A percentile compares a stretch with the other conserved stretches of the same genome.
Conservation (phyloP, 768 basidiomycete species). For the Cantharellus cinnabarinus region DNA sequence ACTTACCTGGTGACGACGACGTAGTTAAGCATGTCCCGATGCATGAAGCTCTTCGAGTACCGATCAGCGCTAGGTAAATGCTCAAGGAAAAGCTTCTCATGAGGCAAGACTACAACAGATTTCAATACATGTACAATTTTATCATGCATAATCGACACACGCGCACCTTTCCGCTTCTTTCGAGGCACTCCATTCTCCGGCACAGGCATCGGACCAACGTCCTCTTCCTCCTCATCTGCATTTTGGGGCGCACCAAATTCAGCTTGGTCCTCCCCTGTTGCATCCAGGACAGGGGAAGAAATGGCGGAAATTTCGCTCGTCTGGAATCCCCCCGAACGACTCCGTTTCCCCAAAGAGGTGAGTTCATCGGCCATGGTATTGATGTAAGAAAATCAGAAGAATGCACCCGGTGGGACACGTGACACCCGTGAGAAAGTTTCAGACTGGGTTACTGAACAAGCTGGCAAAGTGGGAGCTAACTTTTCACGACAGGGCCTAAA, state of each 20-base stretch:
- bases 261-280: neutral
- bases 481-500: no score
- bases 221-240: constrained; percentile 45
- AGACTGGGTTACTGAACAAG: no score
- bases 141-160: constrained; percentile 11
- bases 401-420: no score
- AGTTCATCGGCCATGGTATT: neutral
- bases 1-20: constrained; percentile 71
- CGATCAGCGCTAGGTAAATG: constrained; percentile 83
- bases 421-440: no score
- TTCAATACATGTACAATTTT: constrained; percentile 4
- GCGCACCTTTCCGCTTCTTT: constrained; percentile 68
- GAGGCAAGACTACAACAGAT: constrained; percentile 51
- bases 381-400: no score
- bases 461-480: no score
- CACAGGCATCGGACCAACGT: constrained; percentile 80
- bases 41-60: constrained; percentile 98
- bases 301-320: no score
- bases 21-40: constrained; percentile 79
- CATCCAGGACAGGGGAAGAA: neutral
- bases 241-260: neutral
- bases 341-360: neutral
- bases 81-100: constrained; percentile 81
- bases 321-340: neutral
- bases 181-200: constrained; percentile 30